Percentiles rank a stretch among this genome's conserved stretches.
Evolutionary conservation across 2,329 filamentous ascomycete species (phyloP).

Genomic region (Ascocoryne sarcoides): DNA sequence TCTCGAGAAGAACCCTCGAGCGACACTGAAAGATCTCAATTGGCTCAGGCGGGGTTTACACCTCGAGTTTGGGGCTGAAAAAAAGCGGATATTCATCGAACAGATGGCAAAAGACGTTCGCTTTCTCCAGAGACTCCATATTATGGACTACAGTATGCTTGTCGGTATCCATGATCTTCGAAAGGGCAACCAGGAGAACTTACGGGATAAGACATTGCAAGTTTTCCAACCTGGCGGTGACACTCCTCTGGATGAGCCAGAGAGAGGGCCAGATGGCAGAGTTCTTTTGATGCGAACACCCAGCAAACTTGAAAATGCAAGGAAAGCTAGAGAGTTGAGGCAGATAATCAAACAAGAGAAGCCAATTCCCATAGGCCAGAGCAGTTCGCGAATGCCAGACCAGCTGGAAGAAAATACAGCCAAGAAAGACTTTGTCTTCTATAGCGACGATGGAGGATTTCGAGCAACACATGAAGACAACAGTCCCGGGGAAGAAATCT

Average conservation of each 20-base stretch:
- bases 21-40: conserved; percentile 93
- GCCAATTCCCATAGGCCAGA: conserved; percentile 85
- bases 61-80: conserved; percentile 79
- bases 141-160: conserved; percentile 97
- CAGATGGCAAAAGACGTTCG: conserved; percentile 84
- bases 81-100: conserved; percentile 79
- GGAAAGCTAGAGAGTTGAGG: conserved; percentile 83
- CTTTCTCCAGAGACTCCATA: conserved; percentile 77
- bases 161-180: conserved; percentile 88
- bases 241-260: conserved; percentile 43
- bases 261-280: conserved; percentile 27
- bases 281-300: conserved; percentile 74
- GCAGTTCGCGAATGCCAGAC: conserved; percentile 78
- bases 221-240: conserved; percentile 88
- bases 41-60: conserved; percentile 82
- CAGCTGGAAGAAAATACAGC: conserved; percentile 69
- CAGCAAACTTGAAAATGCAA: conserved; percentile 83
- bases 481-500: conserved; percentile 77
- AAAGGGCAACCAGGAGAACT: conserved; percentile 89
- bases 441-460: conserved; percentile 88
- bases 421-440: conserved; percentile 71
- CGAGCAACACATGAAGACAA: conserved; percentile 88
- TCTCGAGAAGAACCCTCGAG: conserved; percentile 77
- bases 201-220: conserved; percentile 79
- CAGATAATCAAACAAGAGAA: conserved; percentile 90